Base-by-base conservation (phyloP, 225 moss, liverwort and hornwort genomes). In the Polytrichum formosum region DNA sequence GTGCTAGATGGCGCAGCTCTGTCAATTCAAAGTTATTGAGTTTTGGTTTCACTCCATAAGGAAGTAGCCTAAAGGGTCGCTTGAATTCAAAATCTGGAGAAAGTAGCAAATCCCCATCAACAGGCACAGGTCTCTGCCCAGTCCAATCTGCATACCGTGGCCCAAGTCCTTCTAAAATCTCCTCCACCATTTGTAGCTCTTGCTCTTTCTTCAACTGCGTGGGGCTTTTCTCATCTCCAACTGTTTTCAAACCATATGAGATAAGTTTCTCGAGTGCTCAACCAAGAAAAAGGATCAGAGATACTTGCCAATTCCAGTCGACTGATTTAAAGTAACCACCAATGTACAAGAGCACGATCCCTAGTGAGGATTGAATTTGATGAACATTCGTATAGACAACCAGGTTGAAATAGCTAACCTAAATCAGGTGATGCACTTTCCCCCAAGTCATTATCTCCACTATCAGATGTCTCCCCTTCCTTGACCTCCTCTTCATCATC, bases 71-170 rank as follows among this genome's bases (percentile, higher is more conserved):
- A 74, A 87, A 92, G 67, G 98, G 94, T 59, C 91, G 90, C 75
- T 87, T 90, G 72, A 81, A 92, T 60, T 73, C 68, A 55, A 70
- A 67, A 67, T 88, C 78, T 5, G 72, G 56, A 54, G 73, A 72
- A 20, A 87, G 61, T 60, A 98, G 76, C 62, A 91, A 78, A 81
- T 98, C 98, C 31, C 79, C 98, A 80, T 98, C 98, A 7, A 98
- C 94, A 28, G 98, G 98, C 64, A 89, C 83, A 30, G 98, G 98
- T 46, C 84, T 88, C 74, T 69, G 83, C 37, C 98, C 98, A 68
- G 90, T 92, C 98, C 98, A 98, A 72, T 94, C 94, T 72, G 80
- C 85, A 70, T 94, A 98, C 29, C 87, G 90, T 33, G 94, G 94
- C 28, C 98, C 98, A 6, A 98, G 85, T 58, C 79, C 80, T 70